These are phyloP conservation scores for Monilinia fructicola DNA, from an alignment of 2,329 filamentous ascomycete species.

Conservation along the genomic window DNA sequence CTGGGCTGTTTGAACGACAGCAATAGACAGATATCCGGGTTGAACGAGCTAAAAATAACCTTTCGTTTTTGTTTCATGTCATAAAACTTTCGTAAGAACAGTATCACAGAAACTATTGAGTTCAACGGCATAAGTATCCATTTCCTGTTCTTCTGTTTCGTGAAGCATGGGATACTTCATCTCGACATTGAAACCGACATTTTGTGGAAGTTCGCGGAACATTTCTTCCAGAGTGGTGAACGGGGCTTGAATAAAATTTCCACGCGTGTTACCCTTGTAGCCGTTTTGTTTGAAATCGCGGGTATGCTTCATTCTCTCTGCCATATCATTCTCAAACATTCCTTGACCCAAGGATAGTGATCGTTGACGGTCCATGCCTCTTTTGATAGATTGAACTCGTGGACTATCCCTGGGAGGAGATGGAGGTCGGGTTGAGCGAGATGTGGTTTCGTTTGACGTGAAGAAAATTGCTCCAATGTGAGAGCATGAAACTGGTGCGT, in stretches of 20 bases:
- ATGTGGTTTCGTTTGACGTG: constrained; percentile 64
- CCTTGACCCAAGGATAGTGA: constrained; percentile 40
- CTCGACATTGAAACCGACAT: constrained; percentile 96
- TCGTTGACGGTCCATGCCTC: constrained; percentile 39
- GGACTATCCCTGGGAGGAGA: constrained; percentile 45
- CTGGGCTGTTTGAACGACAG: constrained; percentile 96
- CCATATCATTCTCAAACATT: constrained; percentile 41
- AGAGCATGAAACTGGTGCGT: constrained; percentile 91
- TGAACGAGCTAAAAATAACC: constrained; percentile 96
- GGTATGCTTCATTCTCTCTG: constrained; percentile 95
- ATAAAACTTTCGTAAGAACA: constrained; percentile 87
- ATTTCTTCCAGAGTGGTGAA: constrained; percentile 95
- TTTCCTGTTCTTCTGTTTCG: constrained; percentile 91
- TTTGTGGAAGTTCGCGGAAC: constrained; percentile 77
- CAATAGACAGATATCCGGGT: constrained; percentile 92
- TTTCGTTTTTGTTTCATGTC: constrained; percentile 79
- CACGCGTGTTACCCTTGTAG: constrained; percentile 92
- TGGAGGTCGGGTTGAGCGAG: constrained; percentile 47
- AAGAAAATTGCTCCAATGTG: constrained; percentile 89
- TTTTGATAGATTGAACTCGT: constrained; percentile 29
- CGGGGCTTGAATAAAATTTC: constrained; percentile 91
- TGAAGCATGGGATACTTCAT: constrained; percentile 99
- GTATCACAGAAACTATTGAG: constrained; percentile 96
- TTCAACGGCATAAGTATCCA: constrained; percentile 95
- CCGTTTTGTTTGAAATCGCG: constrained; percentile 92